Base-by-base conservation (phyloP, 2,329 filamentous ascomycete genomes). In the Phyllosticta ampelicida region DNA sequence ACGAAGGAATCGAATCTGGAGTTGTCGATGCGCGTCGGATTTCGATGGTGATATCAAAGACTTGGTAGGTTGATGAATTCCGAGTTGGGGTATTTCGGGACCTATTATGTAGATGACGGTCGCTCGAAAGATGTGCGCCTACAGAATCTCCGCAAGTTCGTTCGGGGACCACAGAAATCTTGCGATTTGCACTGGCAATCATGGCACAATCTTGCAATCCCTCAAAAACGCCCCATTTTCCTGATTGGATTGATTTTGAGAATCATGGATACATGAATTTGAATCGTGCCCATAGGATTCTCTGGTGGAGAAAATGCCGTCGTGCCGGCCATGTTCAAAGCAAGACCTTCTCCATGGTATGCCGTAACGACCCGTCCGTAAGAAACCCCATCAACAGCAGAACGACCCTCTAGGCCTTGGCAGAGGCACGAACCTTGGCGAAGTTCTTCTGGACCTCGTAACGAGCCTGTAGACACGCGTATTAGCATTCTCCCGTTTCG, bases 371-470 rank as follows among this genome's bases (percentile, higher is more conserved):
- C 51, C 53, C 59, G 52, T 58, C 55, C 57, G 48, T 51, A 49
- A 60, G 52, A 58, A 44, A 54, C 55, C 59, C 59, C 51, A 51
- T 58, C 52, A 30, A 60, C 55, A 30, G 28, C 36, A 44, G 36
- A 44, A 55, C 63, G 63, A 67, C 65, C 65, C 62, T 60, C 63
- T 74, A 72, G 68, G 71, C 71, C 65, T 59, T 59, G 30, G 57
- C 57, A 21, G 68, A 69, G 60, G 70, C 65, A 63, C 68, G 68
- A 79, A 95, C 81, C 85, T 96, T 95, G 75, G 90, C 89, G 75
- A 95, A 83, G 72, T 89, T 86, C 87, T 96, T 97, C 80, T 87
- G 87, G 79, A 96, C 87, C 84, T 96, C 91, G 81, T 95, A 97
- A 76, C 91, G 89, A 77, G 82, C 81, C 83, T 86, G 68, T 56